Evolutionary conservation across 73 alveolate genomes (phyloP), one percentile per base, ranked within the genome.

Genomic region (Urostyla sp.): DNA sequence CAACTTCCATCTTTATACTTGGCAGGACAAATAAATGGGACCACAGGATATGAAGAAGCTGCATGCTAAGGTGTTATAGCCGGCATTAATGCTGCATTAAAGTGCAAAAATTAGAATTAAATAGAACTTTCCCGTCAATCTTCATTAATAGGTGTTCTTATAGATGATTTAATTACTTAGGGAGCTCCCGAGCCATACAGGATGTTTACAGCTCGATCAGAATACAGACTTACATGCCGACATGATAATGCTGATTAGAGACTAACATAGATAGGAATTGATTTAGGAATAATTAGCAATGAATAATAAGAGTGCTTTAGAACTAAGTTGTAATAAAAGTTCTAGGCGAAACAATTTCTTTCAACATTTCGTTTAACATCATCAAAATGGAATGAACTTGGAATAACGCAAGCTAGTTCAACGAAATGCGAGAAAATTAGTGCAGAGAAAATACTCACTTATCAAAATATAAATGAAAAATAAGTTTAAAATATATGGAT

Each of bases 41-140:
- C 95, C 27, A 87, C 95, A 0, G 95, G 95, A 0, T 87, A 87
- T 72, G 95, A 87, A 56, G 95, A 87, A 48, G 95, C 95, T 10
- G 95, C 91, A 18, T 59, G 88, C 40, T 69, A 87, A 53, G 95
- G 95, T 36, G 36, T 87, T 0, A 51, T 87, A 0, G 95, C 95
- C 0, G 95, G 95, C 10, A 44, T 80, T 18, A 87, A 87, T 57
- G 91, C 88, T 0, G 94, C 88, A 4, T 55, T 73, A 18, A 45
- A 54, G 35, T 53, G 87, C 28, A 54, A 72, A 31, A 75, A 69
- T 23, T 49, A 38, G 27, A 16, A 46, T 27, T 84, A 76, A 24
- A 48, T 87, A 28, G 30, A 46, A 24, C 69, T 87, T 5, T 20
- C 50, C 1, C 37, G 95, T 45, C 73, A 50, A 6, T 87, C 80